Evolutionary conservation across 306 rosid species (phyloP).

Genomic region (Hippophae tibetana): DNA sequence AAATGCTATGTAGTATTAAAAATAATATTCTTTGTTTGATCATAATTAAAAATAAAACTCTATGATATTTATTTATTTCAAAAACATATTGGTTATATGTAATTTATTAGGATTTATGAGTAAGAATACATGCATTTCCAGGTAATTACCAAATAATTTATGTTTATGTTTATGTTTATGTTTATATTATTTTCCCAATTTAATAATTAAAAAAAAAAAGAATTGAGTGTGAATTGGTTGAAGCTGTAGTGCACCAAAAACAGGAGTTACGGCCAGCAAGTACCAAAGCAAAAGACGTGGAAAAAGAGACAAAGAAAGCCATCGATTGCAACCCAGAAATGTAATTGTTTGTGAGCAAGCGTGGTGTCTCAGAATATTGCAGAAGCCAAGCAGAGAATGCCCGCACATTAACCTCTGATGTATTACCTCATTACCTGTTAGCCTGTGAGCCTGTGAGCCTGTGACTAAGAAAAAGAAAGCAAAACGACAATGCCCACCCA

Average conservation of each 20-base stretch:
- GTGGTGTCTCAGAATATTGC: slow-evolving; percentile 30
- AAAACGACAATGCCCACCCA: slow-evolving; percentile 20
- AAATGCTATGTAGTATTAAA: no score
- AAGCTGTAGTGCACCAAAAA: slow-evolving; percentile 10
- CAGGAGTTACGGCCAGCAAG: slow-evolving; percentile 8
- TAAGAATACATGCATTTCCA: neutral
- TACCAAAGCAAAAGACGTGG: slow-evolving; percentile 26
- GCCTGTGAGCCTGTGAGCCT: neutral
- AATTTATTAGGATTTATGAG: no score
- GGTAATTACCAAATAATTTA: neutral
- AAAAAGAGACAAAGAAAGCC: slow-evolving; percentile 31
- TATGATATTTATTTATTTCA: no score
- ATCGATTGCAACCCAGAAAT: slow-evolving; percentile 43
- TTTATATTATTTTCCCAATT: no score
- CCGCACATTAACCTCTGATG: slow-evolving; percentile 15
- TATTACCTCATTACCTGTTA: neutral
- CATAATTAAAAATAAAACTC: no score
- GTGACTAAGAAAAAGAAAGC: slow-evolving; percentile 2
- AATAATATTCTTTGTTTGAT: no score
- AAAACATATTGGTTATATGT: no score
- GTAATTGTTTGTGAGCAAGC: slow-evolving; percentile 30
- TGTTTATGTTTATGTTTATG: neutral
- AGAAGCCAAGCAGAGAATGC: slow-evolving; percentile 7
- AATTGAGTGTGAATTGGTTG: slow-evolving; percentile 2
- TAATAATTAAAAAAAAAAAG: neutral